A percentile compares a stretch with the other conserved stretches of the same genome.
These are phyloP conservation scores for Paraphaeosphaeria sporulosa DNA, from an alignment of 2,329 filamentous ascomycete genomes.

Conservation along the genomic window DNA sequence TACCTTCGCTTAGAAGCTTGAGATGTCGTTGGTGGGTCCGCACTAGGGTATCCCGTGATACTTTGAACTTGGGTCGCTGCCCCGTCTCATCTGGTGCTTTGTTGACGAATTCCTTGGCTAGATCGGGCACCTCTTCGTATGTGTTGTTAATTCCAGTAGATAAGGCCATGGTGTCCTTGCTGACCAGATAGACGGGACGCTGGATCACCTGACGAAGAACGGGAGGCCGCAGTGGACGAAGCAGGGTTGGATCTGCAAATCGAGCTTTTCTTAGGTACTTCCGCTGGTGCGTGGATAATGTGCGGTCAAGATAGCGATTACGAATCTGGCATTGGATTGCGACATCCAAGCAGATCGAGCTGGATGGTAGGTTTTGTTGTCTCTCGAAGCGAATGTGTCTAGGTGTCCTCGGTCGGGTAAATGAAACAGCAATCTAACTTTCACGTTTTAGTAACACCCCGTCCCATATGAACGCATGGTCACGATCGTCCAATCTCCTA, in stretches of 20 bases:
- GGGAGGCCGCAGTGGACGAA: background rate
- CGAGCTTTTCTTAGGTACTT: background rate
- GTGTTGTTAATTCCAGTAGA: slow-evolving; percentile 20
- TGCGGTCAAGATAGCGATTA: background rate
- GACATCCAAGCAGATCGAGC: slow-evolving; percentile 3
- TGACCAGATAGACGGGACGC: background rate
- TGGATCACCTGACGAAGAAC: background rate
- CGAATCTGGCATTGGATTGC: slow-evolving; percentile 9
- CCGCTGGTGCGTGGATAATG: background rate
- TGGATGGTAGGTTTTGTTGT: slow-evolving; percentile 11
- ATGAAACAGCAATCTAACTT: slow-evolving; percentile 27
- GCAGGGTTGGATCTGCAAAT: background rate
- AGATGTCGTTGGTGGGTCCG: slow-evolving; percentile 25
- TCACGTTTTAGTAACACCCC: slow-evolving; percentile 11
- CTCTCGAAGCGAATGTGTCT: slow-evolving; percentile 15
- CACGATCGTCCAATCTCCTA: no score
- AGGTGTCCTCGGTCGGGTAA: slow-evolving; percentile 38
- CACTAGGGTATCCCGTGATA: slow-evolving; percentile 22
- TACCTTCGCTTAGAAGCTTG: slow-evolving; percentile 23
- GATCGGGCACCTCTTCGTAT: slow-evolving; percentile 33
- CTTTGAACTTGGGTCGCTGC: slow-evolving; percentile 7
- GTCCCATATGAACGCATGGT: background rate
- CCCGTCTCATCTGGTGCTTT: slow-evolving; percentile 14
- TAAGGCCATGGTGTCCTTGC: slow-evolving; percentile 13
- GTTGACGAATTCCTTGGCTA: slow-evolving; percentile 24